Conservation (phyloP, 169 alveolate species). For the Eimeria zaria region DNA sequence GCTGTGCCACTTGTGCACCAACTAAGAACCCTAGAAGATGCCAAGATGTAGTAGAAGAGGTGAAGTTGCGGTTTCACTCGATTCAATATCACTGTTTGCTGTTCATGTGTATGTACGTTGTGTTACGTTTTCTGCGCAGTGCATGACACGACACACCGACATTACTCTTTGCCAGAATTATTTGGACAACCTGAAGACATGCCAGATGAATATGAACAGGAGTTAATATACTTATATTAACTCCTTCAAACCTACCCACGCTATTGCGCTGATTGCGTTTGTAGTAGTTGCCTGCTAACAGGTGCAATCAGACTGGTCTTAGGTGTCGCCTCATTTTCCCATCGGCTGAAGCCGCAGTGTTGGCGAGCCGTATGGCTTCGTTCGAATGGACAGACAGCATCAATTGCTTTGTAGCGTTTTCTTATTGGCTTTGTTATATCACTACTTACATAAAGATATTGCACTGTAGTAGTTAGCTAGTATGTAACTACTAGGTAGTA, state of each 20-base stretch:
- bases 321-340: not conserved
- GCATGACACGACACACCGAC: constrained; percentile 85
- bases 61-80: no score
- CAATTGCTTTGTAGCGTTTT: constrained; percentile 29
- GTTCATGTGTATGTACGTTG: not conserved
- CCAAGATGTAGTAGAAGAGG: no score
- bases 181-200: constrained; percentile 84
- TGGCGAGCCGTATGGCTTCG: not conserved
- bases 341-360: constrained; percentile 30
- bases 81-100: no score
- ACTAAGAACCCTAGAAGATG: no score
- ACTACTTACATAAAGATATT: not conserved
- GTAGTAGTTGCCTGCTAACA: not conserved
- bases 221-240: not conserved
- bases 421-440: not conserved
- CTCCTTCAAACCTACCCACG: not conserved
- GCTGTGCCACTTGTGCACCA: no score
- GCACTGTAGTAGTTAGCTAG: not conserved
- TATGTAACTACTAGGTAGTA: no score
- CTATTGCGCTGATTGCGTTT: not conserved
- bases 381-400: constrained; percentile 29
- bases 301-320: not conserved
- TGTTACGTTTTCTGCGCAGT: constrained; percentile 69
- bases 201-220: constrained; percentile 80
- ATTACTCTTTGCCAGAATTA: constrained; percentile 85